Percentiles rank a stretch among this genome's conserved stretches.
Evolutionary conservation across 208 protist genomes (phyloP).

Genomic region (Wallacemonas sp.): DNA sequence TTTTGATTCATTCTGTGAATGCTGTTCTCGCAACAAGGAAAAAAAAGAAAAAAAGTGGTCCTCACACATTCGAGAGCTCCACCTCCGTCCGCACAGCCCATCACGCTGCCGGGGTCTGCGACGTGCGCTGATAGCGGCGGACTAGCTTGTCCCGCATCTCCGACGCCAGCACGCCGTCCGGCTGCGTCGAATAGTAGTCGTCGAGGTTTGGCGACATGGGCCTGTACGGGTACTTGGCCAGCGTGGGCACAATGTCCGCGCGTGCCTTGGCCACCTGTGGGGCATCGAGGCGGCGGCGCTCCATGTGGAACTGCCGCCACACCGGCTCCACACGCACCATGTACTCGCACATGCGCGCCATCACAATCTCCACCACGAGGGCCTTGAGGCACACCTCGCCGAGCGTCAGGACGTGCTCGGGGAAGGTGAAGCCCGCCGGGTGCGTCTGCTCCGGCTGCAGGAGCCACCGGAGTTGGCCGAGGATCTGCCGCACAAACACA

Average conservation of each 20-base stretch:
- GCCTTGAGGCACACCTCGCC: conserved; percentile 82
- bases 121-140: neutral
- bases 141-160: conserved; percentile 32
- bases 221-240: conserved; percentile 65
- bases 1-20: too few relatives aligned
- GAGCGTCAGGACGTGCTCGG: conserved; percentile 71
- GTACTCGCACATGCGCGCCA: conserved; percentile 87
- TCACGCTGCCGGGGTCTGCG: neutral
- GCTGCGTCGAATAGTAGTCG: conserved; percentile 59
- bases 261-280: conserved; percentile 28
- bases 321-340: conserved; percentile 89
- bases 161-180: conserved; percentile 25
- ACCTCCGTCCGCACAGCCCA: too few relatives aligned
- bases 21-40: too few relatives aligned
- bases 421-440: conserved; percentile 82
- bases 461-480: conserved; percentile 90
- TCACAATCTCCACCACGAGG: conserved; percentile 81
- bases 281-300: conserved; percentile 66
- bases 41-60: too few relatives aligned
- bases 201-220: conserved; percentile 57
- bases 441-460: conserved; percentile 70
- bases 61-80: too few relatives aligned
- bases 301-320: conserved; percentile 81
- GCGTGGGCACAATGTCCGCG: conserved; percentile 60
- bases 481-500: conserved; percentile 82